These are phyloP conservation scores for Phyllostachys edulis DNA, from an alignment of 176 grass and related monocot species.

Conservation along the genomic window DNA sequence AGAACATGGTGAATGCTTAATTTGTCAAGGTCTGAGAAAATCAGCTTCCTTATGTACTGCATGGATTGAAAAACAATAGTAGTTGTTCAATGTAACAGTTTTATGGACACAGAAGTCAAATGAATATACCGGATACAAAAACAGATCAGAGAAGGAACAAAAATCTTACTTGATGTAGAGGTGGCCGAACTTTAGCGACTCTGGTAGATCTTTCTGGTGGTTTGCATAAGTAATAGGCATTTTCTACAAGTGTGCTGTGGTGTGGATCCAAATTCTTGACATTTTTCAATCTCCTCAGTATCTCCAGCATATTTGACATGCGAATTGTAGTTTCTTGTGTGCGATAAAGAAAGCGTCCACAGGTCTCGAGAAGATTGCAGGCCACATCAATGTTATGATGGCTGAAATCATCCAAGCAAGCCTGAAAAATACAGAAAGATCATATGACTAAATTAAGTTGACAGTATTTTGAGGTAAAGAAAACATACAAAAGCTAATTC, in stretches of 20 bases:
- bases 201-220: too few species aligned
- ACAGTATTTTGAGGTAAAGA: background rate
- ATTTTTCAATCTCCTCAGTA: slow-evolving; percentile 91
- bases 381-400: slow-evolving; percentile 98
- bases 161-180: too few species aligned
- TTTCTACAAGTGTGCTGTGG: slow-evolving; percentile 73
- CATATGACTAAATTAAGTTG: slow-evolving; percentile 8
- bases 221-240: too few species aligned
- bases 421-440: slow-evolving; percentile 49
- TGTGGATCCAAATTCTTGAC: slow-evolving; percentile 93
- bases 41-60: slow-evolving; percentile 72
- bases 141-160: too few species aligned
- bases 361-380: slow-evolving; percentile 97
- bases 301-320: slow-evolving; percentile 88
- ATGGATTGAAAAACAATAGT: slow-evolving; percentile 15
- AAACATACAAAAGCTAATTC: background rate
- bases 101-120: too few species aligned
- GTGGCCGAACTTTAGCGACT: too few species aligned
- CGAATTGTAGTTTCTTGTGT: slow-evolving; percentile 82
- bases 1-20: slow-evolving; percentile 63
- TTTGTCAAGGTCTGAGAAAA: slow-evolving; percentile 84
- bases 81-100: slow-evolving; percentile 38
- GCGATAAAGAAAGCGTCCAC: slow-evolving; percentile 82
- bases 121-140: too few species aligned
- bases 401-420: slow-evolving; percentile 88